Percentiles rank a stretch among this genome's conserved stretches.
phyloP scores from a whole-genome alignment of 345 rosid species.

The Mallotus nudiflorus region DNA sequence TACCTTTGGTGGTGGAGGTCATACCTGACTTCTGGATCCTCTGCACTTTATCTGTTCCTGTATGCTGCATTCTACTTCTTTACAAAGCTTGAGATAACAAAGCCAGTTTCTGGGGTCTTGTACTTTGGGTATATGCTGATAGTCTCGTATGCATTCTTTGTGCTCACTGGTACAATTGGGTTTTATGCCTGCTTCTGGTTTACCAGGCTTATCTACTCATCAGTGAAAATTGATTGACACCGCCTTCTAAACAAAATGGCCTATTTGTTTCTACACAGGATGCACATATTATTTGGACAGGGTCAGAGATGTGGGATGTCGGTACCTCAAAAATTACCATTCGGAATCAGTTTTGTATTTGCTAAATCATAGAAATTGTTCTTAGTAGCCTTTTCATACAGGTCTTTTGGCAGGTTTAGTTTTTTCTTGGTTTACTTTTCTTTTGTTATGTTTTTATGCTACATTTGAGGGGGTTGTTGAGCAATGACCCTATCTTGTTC shows the following conservation, averaged over 20 bases:
- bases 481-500: neutral
- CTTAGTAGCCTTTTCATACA: conserved; percentile 16
- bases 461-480: conserved; percentile 15
- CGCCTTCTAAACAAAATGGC: conserved; percentile 1
- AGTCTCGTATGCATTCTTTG: conserved; percentile 74
- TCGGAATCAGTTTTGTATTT: conserved; percentile 29
- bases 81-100: conserved; percentile 88
- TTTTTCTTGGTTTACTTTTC: neutral
- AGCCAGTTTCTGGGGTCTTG: conserved; percentile 67
- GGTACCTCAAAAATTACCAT: neutral
- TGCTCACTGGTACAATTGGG: conserved; percentile 76
- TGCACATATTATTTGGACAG: conserved; percentile 5
- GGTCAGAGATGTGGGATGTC: conserved; percentile 6
- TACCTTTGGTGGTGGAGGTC: conserved; percentile 99
- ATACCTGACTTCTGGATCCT: conserved; percentile 83
- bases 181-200: conserved; percentile 94
- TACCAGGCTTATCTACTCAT: conserved; percentile 82
- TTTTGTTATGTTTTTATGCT: conserved; percentile 4
- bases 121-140: conserved; percentile 93
- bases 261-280: neutral
- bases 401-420: conserved; percentile 24
- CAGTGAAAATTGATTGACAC: conserved; percentile 70
- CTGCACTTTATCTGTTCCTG: conserved; percentile 84
- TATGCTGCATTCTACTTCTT: conserved; percentile 87
- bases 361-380: conserved; percentile 26